Evolutionary conservation across 2,329 filamentous ascomycete genomes (phyloP), one percentile per base, ranked within the genome.

Genomic region (Talaromyces islandicus): DNA sequence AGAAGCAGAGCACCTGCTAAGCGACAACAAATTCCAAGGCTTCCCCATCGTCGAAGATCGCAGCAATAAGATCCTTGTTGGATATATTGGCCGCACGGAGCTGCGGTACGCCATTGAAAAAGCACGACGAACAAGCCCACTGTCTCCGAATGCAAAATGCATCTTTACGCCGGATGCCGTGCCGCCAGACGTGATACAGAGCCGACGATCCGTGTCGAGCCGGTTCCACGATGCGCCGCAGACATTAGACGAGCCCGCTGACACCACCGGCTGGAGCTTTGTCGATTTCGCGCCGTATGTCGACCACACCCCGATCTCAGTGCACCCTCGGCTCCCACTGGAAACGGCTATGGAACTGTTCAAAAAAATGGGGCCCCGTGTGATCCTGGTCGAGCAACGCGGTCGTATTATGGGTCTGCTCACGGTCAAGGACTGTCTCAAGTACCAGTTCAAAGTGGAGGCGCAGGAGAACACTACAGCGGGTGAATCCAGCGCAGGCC

Each of bases 301-400:
- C 57, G 93, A 99, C 71, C 83, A 88, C 9, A 96, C 92, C 0
- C 94, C 94, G 0, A 85, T 99, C 1, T 90, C 92, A 0, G 92
- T 92, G 0, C 94, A 99, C 70, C 94, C 94, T 0, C 87, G 91
- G 1, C 85, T 97, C 0, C 90, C 93, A 0, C 85, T 99, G 0
- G 94, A 99, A 76, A 99, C 94, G 0, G 93, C 96, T 32, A 97
- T 99, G 92, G 94, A 99, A 71, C 82, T 99, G 11, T 99, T 99
- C 80, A 93, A 93, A 73, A 99, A 97, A 78, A 95, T 99, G 72
- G 94, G 94, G 0, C 94, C 93, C 0, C 85, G 94, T 1, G 92
- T 97, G 6, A 93, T 99, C 55, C 82, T 99, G 3, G 88, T 97
- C 43, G 94, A 99, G 73, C 89, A 96, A 71, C 89, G 90, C 61